Conservation (phyloP, 2,329 filamentous ascomycete species). For the Pseudopyricularia javanii region DNA sequence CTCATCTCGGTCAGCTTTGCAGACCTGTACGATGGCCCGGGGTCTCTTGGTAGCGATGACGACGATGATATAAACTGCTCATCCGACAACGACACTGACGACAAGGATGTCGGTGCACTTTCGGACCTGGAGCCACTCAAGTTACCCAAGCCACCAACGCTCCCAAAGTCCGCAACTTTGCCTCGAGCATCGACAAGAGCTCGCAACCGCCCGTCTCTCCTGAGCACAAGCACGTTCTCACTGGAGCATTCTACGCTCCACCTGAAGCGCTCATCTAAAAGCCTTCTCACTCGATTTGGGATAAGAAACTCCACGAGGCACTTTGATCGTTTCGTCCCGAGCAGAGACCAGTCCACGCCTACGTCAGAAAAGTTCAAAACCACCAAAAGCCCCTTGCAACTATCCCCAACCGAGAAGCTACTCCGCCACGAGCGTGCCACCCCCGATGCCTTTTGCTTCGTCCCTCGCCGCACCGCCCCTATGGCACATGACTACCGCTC, state of each 20-base stretch:
- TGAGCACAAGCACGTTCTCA: background rate
- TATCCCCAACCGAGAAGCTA: constrained; percentile 31
- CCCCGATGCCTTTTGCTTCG: constrained; percentile 28
- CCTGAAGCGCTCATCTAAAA: constrained; percentile 11
- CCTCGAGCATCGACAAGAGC: background rate
- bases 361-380: constrained; percentile 31
- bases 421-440: constrained; percentile 27
- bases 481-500: constrained; percentile 11
- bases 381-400: constrained; percentile 25
- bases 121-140: background rate
- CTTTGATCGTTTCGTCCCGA: constrained; percentile 39
- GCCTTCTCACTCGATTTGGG: background rate
- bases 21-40: constrained; percentile 6
- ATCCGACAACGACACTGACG: background rate
- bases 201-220: background rate
- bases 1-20: background rate
- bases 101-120: background rate
- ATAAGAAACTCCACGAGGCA: constrained; percentile 8
- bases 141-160: background rate
- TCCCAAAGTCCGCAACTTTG: background rate
- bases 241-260: background rate
- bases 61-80: background rate
- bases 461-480: constrained; percentile 15
- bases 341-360: constrained; percentile 20
- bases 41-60: background rate